Conservation (phyloP, 495 filamentous ascomycete genomes). For the Lepraria neglecta region DNA sequence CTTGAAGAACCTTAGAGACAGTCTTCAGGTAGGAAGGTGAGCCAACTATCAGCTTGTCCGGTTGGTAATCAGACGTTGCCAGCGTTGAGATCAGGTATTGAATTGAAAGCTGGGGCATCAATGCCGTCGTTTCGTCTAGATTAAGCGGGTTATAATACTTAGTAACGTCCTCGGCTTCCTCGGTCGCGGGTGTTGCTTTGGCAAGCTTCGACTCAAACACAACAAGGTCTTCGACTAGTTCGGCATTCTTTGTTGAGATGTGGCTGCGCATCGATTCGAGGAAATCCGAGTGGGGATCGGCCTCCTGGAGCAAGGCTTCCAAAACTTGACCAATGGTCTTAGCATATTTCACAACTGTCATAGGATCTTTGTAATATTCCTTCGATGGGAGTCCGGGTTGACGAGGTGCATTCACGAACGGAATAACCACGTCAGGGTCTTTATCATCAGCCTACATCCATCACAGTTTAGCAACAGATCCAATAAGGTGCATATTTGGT, state of each 20-base stretch:
- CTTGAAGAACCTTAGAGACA: constrained; percentile 43
- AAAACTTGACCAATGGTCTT: constrained; percentile 43
- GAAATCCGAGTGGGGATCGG: constrained; percentile 6
- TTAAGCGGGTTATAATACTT: constrained; percentile 54
- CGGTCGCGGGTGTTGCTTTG: constrained; percentile 49
- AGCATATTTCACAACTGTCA: constrained; percentile 49
- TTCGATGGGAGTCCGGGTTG: constrained; percentile 56
- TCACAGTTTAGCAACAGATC: constrained; percentile 7
- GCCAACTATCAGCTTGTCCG: constrained; percentile 50
- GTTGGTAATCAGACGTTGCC: constrained; percentile 45
- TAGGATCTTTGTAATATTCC: constrained; percentile 57
- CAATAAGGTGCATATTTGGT: not conserved
- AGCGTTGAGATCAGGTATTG: constrained; percentile 47
- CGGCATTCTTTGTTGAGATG: constrained; percentile 27
- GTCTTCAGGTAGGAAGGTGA: constrained; percentile 51
- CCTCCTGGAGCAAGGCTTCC: constrained; percentile 28
- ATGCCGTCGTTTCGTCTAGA: constrained; percentile 44
- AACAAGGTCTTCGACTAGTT: constrained; percentile 44
- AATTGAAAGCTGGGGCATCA: constrained; percentile 52
- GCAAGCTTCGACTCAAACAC: constrained; percentile 57
- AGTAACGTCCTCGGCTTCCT: constrained; percentile 53
- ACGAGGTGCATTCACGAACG: constrained; percentile 48
- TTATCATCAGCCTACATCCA: constrained; percentile 49
- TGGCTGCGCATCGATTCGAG: constrained; percentile 30
- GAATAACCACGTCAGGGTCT: constrained; percentile 57